Conservation (phyloP, 345 rosid genomes). For the Lumnitzera racemosa region DNA sequence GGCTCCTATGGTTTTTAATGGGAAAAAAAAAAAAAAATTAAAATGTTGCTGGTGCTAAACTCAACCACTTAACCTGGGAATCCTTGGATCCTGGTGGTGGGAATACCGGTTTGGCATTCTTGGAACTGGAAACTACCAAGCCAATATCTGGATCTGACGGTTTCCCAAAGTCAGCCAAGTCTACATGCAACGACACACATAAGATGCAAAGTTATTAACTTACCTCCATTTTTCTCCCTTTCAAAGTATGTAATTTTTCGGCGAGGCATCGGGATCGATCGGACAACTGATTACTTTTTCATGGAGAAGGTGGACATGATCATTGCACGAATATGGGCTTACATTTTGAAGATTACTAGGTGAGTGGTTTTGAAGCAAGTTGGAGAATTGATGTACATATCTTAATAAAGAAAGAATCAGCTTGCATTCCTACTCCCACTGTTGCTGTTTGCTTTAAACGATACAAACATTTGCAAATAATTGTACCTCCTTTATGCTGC, state of each 20-base stretch:
- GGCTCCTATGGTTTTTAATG: no score
- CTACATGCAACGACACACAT: neutral
- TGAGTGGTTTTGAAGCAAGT: slow-evolving; percentile 20
- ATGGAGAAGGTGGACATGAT: slow-evolving; percentile 81
- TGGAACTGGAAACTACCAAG: no score
- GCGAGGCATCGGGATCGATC: slow-evolving; percentile 86
- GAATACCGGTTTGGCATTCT: no score
- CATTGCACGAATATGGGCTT: slow-evolving; percentile 73
- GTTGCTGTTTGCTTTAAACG: no score
- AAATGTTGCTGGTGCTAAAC: no score
- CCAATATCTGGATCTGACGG: no score
- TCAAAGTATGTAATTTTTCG: slow-evolving; percentile 82
- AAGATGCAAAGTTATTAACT: neutral
- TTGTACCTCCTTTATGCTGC: neutral
- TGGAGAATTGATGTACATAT: neutral
- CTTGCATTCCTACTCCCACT: no score
- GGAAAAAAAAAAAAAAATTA: no score
- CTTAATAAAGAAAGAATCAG: neutral
- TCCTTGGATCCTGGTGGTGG: no score
- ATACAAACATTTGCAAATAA: neutral
- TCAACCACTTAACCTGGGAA: no score
- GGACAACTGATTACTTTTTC: slow-evolving; percentile 69
- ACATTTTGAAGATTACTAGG: slow-evolving; percentile 55
- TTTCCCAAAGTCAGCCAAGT: neutral
- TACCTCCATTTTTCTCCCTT: slow-evolving; percentile 3